Base-by-base conservation (phyloP, 2,329 filamentous ascomycete species). In the Trichoderma breve region DNA sequence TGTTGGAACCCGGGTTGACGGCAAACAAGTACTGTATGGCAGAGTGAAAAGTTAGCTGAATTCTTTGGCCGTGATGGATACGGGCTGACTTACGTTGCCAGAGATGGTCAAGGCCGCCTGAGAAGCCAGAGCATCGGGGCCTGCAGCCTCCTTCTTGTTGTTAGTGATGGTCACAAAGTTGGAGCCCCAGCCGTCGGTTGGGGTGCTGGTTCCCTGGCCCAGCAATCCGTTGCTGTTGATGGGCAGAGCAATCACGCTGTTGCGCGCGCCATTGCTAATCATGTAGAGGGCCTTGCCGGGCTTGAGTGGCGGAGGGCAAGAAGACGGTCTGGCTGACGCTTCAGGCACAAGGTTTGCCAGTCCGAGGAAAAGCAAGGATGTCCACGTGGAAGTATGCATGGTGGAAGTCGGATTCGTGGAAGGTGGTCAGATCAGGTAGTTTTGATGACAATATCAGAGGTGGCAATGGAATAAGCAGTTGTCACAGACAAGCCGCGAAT, bases 1-100 rank as follows among this genome's bases (percentile, higher is more conserved):
- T 85, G 75, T 88, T 87, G 26, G 85, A 87, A 5, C 86, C 86
- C 1, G 86, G 78, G 68, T 88, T 88, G 30, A 78, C 86, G 1
- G 86, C 86, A 73, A 90, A 89, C 1, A 90, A 72, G 71, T 80
- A 78, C 87, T 88, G 67, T 11, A 15, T 47, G 3, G 21, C n/a
- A 55, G 21, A 67, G 74, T 57, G 34, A 15, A 11, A 47, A 34
- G 21, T 69, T 32, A 69, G 66, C 7, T 21, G 6, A 26, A 11
- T 21, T 11, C 7, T 2, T 55, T 28, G 24, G 21, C 14, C 1
- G 21, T 21, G 21, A 43, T 7, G 3, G 3, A 1, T 24, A 26
- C n/a, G 28, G 6, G 32, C 18, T 26, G 26, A 51, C 83, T 77
- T 80, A 89, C 88, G 30, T 85, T 82, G 43, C 84, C 87, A 6